Percentiles rank a stretch among this genome's conserved stretches.
Evolutionary conservation across 768 basidiomycete genomes (phyloP).

Genomic region (Pleurotus tuoliensis): DNA sequence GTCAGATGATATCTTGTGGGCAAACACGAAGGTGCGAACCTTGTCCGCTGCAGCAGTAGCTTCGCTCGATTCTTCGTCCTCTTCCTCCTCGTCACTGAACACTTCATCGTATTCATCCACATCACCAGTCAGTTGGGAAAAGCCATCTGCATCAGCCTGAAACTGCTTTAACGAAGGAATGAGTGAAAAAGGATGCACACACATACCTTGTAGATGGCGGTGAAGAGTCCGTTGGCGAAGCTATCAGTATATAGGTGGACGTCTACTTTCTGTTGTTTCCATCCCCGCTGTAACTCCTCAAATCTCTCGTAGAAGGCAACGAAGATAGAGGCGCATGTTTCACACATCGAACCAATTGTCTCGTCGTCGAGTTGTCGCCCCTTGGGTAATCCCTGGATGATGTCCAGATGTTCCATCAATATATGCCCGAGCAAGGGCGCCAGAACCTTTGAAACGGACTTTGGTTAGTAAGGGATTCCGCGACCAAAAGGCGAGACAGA

Average conservation of each 20-base stretch:
- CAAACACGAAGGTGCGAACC: too few species aligned
- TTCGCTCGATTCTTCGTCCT: background rate
- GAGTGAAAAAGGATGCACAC: background rate
- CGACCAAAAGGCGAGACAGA: background rate
- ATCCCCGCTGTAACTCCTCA: background rate
- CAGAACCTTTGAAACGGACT: background rate
- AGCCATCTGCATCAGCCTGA: background rate
- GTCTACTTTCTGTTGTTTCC: conserved; percentile 9
- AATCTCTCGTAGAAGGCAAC: background rate
- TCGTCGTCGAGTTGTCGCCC: background rate
- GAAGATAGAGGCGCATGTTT: background rate
- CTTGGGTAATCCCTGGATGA: background rate
- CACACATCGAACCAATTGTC: background rate
- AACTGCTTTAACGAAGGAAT: background rate
- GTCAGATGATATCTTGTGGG: background rate
- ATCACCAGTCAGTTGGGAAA: background rate
- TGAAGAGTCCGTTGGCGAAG: conserved; percentile 6
- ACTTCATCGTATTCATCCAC: conserved; percentile 3
- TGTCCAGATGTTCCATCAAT: background rate
- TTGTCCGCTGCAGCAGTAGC: background rate
- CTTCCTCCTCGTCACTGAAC: background rate
- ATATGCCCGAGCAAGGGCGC: background rate
- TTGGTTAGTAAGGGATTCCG: too few species aligned
- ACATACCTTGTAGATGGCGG: background rate
- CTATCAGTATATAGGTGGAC: conserved; percentile 1